Percentiles rank a stretch among this genome's conserved stretches.
Conservation (phyloP, 2,329 filamentous ascomycete species). For the Cladosporium sp. region DNA sequence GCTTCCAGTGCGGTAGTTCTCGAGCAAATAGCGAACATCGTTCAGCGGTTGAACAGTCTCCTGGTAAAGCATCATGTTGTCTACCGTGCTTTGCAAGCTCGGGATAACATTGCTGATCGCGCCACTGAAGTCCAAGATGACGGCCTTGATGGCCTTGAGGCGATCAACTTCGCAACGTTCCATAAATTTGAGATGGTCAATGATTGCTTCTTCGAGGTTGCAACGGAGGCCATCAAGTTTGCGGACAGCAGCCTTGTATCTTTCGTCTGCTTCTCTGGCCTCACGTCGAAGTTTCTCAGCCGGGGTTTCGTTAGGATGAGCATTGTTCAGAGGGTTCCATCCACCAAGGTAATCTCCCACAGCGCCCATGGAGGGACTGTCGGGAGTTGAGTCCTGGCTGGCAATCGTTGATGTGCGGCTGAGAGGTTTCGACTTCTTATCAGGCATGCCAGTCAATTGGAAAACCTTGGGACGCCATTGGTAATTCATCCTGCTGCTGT, state of each 20-base stretch:
- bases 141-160: slow-evolving; percentile 96
- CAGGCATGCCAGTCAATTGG: slow-evolving; percentile 80
- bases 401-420: slow-evolving; percentile 73
- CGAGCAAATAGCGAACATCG: slow-evolving; percentile 88
- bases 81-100: slow-evolving; percentile 89
- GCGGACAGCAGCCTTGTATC: slow-evolving; percentile 83
- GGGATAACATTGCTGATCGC: slow-evolving; percentile 98
- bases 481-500: slow-evolving; percentile 96
- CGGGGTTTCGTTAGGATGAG: slow-evolving; percentile 90
- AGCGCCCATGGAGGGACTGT: slow-evolving; percentile 81
- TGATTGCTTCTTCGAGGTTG: slow-evolving; percentile 92
- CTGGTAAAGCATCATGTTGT: slow-evolving; percentile 99
- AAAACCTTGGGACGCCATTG: slow-evolving; percentile 96
- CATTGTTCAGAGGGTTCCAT: slow-evolving; percentile 91
- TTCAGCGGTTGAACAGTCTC: slow-evolving; percentile 94
- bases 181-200: slow-evolving; percentile 90
- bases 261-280: slow-evolving; percentile 85
- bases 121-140: slow-evolving; percentile 95
- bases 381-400: slow-evolving; percentile 50
- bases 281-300: slow-evolving; percentile 84
- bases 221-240: slow-evolving; percentile 90
- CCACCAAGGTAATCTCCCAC: slow-evolving; percentile 80
- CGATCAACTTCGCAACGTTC: slow-evolving; percentile 96
- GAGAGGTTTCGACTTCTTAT: slow-evolving; percentile 72
- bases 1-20: slow-evolving; percentile 94